A percentile compares a stretch with the other conserved stretches of the same genome.
Evolutionary conservation across 2,329 filamentous ascomycete species (phyloP).

Genomic region (Paecilomyces formosus): DNA sequence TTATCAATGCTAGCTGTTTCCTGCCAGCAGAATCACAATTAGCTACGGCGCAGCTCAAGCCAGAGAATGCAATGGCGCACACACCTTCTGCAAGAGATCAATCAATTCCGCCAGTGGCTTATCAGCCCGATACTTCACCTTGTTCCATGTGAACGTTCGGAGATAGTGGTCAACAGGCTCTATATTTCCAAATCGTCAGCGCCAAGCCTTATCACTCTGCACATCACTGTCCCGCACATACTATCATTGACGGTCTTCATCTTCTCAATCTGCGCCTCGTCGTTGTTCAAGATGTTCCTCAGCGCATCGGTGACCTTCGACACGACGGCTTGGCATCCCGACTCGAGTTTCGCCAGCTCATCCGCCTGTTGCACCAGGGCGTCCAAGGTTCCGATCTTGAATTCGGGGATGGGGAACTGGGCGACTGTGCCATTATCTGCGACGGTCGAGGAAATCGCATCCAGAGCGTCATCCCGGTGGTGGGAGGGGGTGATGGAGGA

Average conservation of each 20-base stretch:
- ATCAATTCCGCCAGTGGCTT: constrained; percentile 83
- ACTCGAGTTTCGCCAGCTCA: constrained; percentile 81
- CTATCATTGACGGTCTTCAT: constrained; percentile 95
- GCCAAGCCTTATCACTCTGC: neutral
- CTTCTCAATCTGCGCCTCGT: constrained; percentile 72
- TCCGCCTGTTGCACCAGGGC: constrained; percentile 93
- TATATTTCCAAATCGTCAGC: constrained; percentile 31
- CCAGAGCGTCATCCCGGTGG: constrained; percentile 73
- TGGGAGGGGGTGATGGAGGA: constrained; percentile 75
- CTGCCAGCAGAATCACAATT: constrained; percentile 34
- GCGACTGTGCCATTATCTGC: constrained; percentile 68
- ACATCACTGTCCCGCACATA: constrained; percentile 31
- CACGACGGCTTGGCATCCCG: constrained; percentile 71
- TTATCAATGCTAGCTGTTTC: constrained; percentile 89
- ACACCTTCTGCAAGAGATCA: constrained; percentile 77
- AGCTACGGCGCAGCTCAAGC: neutral
- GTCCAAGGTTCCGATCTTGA: constrained; percentile 97
- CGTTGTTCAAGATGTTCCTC: constrained; percentile 71
- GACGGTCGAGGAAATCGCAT: constrained; percentile 65
- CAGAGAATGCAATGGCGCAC: neutral
- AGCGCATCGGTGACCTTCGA: constrained; percentile 83
- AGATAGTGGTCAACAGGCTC: constrained; percentile 95
- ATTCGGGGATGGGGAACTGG: constrained; percentile 78
- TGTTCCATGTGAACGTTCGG: constrained; percentile 88
- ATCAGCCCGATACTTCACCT: constrained; percentile 91